A percentile compares a stretch with the other conserved stretches of the same genome.
These are phyloP conservation scores for Cercophora sp. DNA, from an alignment of 495 filamentous ascomycete species.

Conservation along the genomic window DNA sequence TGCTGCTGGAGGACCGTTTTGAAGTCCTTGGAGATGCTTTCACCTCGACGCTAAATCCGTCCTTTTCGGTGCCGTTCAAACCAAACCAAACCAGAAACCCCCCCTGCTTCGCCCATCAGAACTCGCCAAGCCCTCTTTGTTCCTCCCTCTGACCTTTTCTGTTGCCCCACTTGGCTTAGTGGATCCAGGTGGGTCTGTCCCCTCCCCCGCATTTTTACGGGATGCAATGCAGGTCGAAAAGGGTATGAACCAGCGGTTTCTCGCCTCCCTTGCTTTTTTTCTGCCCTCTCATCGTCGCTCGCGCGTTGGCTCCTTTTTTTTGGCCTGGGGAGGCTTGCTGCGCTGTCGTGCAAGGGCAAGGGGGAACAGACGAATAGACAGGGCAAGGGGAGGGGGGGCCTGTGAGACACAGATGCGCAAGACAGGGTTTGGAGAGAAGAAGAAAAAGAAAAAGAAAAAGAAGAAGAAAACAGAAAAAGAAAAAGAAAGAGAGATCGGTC, in stretches of 20 bases:
- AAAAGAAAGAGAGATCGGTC: no score
- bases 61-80: no score
- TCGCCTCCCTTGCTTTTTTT: constrained; percentile 5
- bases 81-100: no score
- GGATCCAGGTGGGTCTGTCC: no score
- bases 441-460: not conserved
- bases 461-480: no score
- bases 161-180: not conserved
- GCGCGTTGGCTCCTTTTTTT: no score
- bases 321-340: not conserved
- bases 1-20: no score
- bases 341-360: not conserved
- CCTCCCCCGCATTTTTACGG: constrained; percentile 12
- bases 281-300: no score
- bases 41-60: no score
- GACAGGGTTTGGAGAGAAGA: not conserved
- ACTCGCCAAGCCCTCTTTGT: no score
- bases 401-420: not conserved
- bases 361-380: not conserved
- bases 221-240: constrained; percentile 9
- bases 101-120: no score
- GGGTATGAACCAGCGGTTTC: constrained; percentile 7
- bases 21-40: no score
- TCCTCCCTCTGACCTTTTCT: not conserved
- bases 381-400: not conserved